Evolutionary conservation across 1,139 yeast genomes (phyloP).

Genomic region (Pneumocystis jirovecii): DNA sequence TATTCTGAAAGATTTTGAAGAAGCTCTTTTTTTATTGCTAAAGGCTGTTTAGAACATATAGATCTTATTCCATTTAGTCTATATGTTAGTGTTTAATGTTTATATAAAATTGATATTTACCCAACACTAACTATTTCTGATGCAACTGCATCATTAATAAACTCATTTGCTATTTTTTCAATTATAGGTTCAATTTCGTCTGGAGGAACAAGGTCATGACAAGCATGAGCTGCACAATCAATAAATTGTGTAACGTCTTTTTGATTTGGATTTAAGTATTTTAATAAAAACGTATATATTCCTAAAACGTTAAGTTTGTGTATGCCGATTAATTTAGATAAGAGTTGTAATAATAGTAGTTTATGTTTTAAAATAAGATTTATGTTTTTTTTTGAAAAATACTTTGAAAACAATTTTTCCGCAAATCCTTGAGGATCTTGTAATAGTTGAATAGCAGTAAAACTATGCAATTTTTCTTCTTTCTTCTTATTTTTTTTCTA

Average conservation of each 20-base stretch:
- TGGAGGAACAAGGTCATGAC: slow-evolving; percentile 94
- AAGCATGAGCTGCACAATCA: slow-evolving; percentile 94
- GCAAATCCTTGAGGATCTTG: slow-evolving; percentile 98
- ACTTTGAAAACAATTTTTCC: slow-evolving; percentile 58
- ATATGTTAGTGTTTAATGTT: background rate
- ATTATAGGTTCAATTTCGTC: slow-evolving; percentile 67
- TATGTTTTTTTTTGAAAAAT: slow-evolving; percentile 45
- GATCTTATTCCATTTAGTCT: slow-evolving; percentile 76
- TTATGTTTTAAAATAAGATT: slow-evolving; percentile 76
- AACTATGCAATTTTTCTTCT: slow-evolving; percentile 63
- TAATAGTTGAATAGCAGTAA: slow-evolving; percentile 81
- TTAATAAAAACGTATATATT: slow-evolving; percentile 47
- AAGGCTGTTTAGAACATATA: slow-evolving; percentile 79
- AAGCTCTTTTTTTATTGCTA: slow-evolving; percentile 75
- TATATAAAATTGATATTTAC: background rate
- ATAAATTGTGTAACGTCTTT: slow-evolving; percentile 83
- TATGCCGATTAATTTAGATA: slow-evolving; percentile 80
- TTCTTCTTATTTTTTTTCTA: slow-evolving; percentile 33
- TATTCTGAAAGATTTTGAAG: slow-evolving; percentile 81
- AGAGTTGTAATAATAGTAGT: slow-evolving; percentile 68
- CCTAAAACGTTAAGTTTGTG: slow-evolving; percentile 87
- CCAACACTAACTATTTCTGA: slow-evolving; percentile 98
- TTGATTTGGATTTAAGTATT: slow-evolving; percentile 82
- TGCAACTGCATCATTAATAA: slow-evolving; percentile 95
- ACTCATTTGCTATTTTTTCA: slow-evolving; percentile 89